Evolutionary conservation across 148 eudicot genomes (phyloP), one percentile per base, ranked within the genome.

Genomic region (Euryodendron excelsum): DNA sequence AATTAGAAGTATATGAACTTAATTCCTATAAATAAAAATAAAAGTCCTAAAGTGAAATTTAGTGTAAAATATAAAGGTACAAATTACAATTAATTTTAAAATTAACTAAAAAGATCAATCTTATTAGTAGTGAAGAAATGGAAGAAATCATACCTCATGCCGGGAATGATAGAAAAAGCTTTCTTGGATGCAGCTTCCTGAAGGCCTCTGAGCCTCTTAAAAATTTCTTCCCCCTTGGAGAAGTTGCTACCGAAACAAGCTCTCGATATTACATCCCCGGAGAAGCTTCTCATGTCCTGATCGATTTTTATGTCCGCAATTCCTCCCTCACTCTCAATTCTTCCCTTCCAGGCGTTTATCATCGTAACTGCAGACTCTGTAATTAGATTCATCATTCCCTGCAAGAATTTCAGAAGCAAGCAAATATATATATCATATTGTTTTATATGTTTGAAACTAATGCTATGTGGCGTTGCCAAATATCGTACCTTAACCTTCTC

Each of bases 401-500:
- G n/a, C n/a, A n/a, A n/a, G n/a, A n/a, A n/a, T n/a, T n/a, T n/a
- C 10, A 11, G 10, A 4, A 4, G 7, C 5, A 4, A 44, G 10
- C 5, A 4, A 11, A 5, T n/a, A n/a, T n/a, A n/a, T n/a, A n/a
- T n/a, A n/a, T n/a, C n/a, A n/a, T n/a, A n/a, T n/a, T n/a, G n/a
- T n/a, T n/a, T n/a, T n/a, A n/a, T n/a, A n/a, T n/a, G n/a, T n/a
- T n/a, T n/a, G n/a, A n/a, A n/a, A n/a, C n/a, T n/a, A n/a, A n/a
- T n/a, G n/a, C n/a, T n/a, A n/a, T n/a, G n/a, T n/a, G n/a, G n/a
- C n/a, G n/a, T n/a, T n/a, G 5, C 10, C 7, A n/a, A n/a, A n/a
- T n/a, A n/a, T n/a, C n/a, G n/a, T 53, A 77, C 80, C 80, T 77
- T 77, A 10, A 77, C 80, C 62, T 77, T 77, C 20, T 77, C 73